Conservation (phyloP, 169 alveolate species). For the Plasmodium fragile region DNA sequence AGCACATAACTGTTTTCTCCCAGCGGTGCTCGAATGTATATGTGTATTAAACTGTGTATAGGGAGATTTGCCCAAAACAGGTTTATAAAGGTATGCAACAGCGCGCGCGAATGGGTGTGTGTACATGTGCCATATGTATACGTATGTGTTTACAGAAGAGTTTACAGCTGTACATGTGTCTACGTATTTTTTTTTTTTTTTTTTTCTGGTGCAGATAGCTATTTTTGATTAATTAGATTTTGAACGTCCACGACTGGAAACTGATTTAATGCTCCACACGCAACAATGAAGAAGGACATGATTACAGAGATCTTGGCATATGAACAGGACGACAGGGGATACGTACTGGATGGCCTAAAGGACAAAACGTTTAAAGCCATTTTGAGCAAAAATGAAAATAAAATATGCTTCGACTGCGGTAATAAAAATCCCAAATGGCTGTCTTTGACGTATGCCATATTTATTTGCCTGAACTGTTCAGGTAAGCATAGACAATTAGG, state of each 20-base stretch:
- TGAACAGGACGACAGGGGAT: constrained; percentile 87
- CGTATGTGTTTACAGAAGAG: background rate
- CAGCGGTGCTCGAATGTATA: background rate
- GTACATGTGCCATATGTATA: background rate
- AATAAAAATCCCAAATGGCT: constrained; percentile 98
- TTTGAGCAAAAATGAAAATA: constrained; percentile 84
- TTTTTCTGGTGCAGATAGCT: background rate
- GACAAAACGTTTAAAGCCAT: constrained; percentile 85
- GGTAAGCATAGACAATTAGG: constrained; percentile 95
- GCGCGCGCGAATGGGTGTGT: background rate
- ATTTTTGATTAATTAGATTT: background rate
- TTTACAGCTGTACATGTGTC: background rate
- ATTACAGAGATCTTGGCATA: constrained; percentile 71
- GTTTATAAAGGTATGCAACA: background rate
- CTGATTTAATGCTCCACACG: constrained; percentile 3
- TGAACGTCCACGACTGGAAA: background rate
- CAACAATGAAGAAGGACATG: constrained; percentile 60
- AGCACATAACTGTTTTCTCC: background rate
- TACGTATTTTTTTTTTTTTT: constrained; percentile 32
- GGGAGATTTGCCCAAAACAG: background rate
- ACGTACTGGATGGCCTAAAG: constrained; percentile 84
- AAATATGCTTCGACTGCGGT: constrained; percentile 95
- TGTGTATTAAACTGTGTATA: background rate
- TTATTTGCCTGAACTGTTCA: constrained; percentile 97
- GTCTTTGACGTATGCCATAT: constrained; percentile 94